Evolutionary conservation across 352 stramenopile species (phyloP), one percentile per base, ranked within the genome.

Genomic region (Globisporangium ultimum): DNA sequence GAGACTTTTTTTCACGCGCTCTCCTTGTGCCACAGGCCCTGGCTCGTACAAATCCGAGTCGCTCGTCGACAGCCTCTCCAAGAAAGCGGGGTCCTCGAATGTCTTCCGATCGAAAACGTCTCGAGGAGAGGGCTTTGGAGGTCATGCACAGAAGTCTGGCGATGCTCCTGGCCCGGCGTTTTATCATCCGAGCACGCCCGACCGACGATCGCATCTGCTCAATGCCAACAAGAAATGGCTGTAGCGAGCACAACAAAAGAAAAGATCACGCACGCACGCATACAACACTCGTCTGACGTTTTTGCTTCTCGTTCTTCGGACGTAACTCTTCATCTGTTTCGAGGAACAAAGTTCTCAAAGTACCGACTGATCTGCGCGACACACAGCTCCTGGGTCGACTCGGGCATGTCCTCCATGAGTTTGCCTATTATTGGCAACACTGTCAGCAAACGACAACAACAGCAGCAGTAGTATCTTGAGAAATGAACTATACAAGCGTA

Each of bases 161-260:
- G 64, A 63, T 38, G 67, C 64, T 17, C 81, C 81, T 17, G 81
- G 81, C 0, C 81, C 81, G 38, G 81, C 79, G 2, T 88, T 88
- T 53, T 91, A 89, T 57, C 63, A 89, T 32, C 81, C 81, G 18
- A 56, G 56, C 6, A 87, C 66, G 48, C 71, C 69, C 0, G 77
- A 86, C n/a, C 82, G 75, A 24, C 72, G 67, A 38, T 90, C 78
- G 21, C 78, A 92, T 51, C 49, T 89, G 53, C 72, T 89, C 18
- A 92, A 92, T 60, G 74, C 76, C 40, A 88, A 87, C 66, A 89
- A 88, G 36, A 92, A 92, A 64, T 92, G 83, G 83, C 58, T 92
- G 32, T 92, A 75, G 57, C 22, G 28, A 54, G 13, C 4, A 12
- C 34, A 48, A 59, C 28, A 43, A 40, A 22, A 14, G 15, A 34